Evolutionary conservation across 1,139 yeast genomes (phyloP).

Genomic region (Zygoascus sp.): DNA sequence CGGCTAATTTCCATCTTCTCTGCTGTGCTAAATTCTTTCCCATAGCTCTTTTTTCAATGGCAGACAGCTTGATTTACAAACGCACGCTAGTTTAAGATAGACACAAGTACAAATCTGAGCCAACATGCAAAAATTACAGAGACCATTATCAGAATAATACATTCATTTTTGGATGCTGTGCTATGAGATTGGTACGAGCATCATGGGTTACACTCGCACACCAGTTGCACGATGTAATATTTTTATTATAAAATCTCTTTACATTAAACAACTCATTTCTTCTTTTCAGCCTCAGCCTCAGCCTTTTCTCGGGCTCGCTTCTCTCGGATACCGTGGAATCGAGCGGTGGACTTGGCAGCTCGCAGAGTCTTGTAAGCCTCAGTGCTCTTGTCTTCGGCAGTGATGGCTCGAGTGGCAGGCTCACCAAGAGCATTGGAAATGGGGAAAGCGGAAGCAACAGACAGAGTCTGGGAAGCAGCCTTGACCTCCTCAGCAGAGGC

Average conservation of each 20-base stretch:
- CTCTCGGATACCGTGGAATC: slow-evolving; percentile 90
- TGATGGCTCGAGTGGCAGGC: slow-evolving; percentile 85
- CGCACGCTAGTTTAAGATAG: too few species aligned
- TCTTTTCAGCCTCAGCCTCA: slow-evolving; percentile 99
- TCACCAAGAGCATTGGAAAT: slow-evolving; percentile 73
- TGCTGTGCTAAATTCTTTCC: too few species aligned
- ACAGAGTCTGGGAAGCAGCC: slow-evolving; percentile 64
- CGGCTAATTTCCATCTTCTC: too few species aligned
- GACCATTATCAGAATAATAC: too few species aligned
- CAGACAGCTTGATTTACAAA: too few species aligned
- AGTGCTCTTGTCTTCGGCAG: slow-evolving; percentile 64
- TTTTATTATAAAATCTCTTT: slow-evolving; percentile 4
- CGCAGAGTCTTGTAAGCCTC: slow-evolving; percentile 91
- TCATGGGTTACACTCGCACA: background rate
- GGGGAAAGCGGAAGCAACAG: slow-evolving; percentile 86
- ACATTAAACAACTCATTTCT: slow-evolving; percentile 54
- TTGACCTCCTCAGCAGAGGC: slow-evolving; percentile 66
- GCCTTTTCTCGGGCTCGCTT: slow-evolving; percentile 97
- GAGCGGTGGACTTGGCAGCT: slow-evolving; percentile 91
- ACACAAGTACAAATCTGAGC: too few species aligned
- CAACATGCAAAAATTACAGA: too few species aligned
- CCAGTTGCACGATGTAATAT: slow-evolving; percentile 1
- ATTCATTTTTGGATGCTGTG: too few species aligned
- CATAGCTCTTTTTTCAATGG: too few species aligned
- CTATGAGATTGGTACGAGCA: too few species aligned